These are phyloP conservation scores for Fusarium nisikadoi DNA, from an alignment of 2,329 filamentous ascomycete species.

Conservation along the genomic window DNA sequence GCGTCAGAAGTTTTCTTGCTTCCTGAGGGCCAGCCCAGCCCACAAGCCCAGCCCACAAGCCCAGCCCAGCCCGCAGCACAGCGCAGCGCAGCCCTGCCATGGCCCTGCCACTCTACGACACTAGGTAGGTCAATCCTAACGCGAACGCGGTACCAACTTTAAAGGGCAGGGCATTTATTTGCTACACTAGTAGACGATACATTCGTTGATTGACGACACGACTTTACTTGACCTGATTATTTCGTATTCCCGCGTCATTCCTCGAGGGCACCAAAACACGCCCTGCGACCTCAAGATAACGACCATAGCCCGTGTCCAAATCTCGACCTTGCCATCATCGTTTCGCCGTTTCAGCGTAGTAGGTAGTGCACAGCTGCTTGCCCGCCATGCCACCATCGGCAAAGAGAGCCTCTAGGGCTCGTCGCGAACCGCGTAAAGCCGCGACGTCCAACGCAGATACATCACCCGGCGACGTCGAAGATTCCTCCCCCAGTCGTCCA, in stretches of 20 bases:
- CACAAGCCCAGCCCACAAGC: neutral
- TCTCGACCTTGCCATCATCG: neutral
- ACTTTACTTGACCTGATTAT: conserved; percentile 27
- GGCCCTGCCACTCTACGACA: conserved; percentile 45
- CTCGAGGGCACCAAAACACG: conserved; percentile 19
- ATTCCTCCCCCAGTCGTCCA: conserved; percentile 70
- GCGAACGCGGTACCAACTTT: conserved; percentile 49
- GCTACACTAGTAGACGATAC: conserved; percentile 32
- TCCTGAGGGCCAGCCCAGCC: too few species aligned
- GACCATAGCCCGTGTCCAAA: neutral
- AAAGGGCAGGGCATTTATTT: conserved; percentile 45
- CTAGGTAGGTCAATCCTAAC: conserved; percentile 39
- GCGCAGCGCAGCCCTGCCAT: conserved; percentile 35
- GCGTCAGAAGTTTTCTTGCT: neutral
- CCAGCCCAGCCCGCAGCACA: conserved; percentile 17
- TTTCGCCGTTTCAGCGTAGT: neutral
- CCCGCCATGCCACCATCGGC: conserved; percentile 51
- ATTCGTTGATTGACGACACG: conserved; percentile 40
- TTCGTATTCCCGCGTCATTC: conserved; percentile 20
- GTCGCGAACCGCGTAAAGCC: conserved; percentile 54
- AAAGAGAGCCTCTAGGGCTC: conserved; percentile 52
- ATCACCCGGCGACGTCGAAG: conserved; percentile 54
- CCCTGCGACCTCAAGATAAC: conserved; percentile 1
- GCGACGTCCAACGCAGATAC: conserved; percentile 49
- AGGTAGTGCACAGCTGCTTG: neutral